These are phyloP conservation scores for Podaxis sp. DNA, from an alignment of 768 basidiomycete species.

Conservation along the genomic window DNA sequence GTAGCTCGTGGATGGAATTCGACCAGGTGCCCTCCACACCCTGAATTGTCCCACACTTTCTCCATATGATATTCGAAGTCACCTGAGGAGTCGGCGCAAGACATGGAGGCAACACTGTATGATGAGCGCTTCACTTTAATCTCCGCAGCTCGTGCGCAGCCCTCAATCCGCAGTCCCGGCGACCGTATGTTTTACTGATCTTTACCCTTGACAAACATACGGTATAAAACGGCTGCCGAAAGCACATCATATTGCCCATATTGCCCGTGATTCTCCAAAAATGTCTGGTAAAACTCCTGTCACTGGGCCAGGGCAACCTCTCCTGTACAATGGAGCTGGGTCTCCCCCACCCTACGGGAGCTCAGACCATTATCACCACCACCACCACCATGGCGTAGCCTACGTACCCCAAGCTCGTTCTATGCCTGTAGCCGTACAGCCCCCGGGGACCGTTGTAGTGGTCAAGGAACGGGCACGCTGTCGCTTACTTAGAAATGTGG, in stretches of 20 bases:
- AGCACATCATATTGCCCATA: neutral
- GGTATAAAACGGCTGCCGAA: neutral
- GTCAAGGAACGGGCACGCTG: neutral
- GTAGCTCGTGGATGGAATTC: too few species aligned
- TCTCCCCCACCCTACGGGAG: constrained; percentile 9
- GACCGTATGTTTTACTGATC: constrained; percentile 5
- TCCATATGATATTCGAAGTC: too few species aligned
- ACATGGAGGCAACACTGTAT: too few species aligned
- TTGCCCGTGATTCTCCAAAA: neutral
- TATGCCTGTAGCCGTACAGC: neutral
- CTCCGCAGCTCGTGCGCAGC: neutral
- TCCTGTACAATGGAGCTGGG: neutral
- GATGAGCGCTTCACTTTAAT: too few species aligned
- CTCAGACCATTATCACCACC: neutral
- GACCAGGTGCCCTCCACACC: too few species aligned
- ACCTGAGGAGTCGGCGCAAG: too few species aligned
- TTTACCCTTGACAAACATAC: neutral
- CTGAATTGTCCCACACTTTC: too few species aligned
- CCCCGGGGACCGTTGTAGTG: neutral
- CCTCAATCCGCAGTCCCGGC: neutral
- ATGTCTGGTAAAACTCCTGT: neutral
- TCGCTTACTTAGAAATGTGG: neutral
- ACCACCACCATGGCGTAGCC: neutral
- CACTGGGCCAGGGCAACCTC: neutral
- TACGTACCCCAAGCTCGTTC: neutral